These are phyloP conservation scores for Nidularia pulvinata DNA, from an alignment of 768 basidiomycete species.

Conservation along the genomic window DNA sequence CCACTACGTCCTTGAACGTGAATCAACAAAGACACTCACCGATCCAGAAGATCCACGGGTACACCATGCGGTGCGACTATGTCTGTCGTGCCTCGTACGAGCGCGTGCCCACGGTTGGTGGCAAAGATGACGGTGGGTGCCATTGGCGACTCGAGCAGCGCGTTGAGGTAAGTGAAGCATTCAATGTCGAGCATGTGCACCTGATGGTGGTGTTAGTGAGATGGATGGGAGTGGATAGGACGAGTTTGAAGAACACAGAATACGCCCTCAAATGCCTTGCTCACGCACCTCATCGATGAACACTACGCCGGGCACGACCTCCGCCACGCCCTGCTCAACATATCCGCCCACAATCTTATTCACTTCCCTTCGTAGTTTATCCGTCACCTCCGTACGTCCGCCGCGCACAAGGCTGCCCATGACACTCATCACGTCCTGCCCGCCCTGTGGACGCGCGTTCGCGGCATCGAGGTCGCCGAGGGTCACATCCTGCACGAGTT, in stretches of 20 bases:
- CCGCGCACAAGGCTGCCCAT: constrained; percentile 93
- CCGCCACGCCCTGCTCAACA: constrained; percentile 98
- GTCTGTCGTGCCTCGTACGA: constrained; percentile 93
- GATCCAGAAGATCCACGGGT: constrained; percentile 91
- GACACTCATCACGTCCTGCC: constrained; percentile 98
- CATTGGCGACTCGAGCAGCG: constrained; percentile 93
- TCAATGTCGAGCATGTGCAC: constrained; percentile 99
- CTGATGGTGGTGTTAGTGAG: constrained; percentile 38
- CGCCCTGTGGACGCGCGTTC: constrained; percentile 94
- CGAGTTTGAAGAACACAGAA: no score
- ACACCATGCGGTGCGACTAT: constrained; percentile 92
- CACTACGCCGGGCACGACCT: constrained; percentile 96
- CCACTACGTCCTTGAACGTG: not conserved
- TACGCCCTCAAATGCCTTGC: not conserved
- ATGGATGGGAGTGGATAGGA: no score
- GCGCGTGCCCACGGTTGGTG: constrained; percentile 91
- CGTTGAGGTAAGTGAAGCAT: constrained; percentile 98
- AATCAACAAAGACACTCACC: constrained; percentile 44
- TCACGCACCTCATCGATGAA: constrained; percentile 92
- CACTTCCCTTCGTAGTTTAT: constrained; percentile 93
- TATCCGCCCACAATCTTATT: constrained; percentile 98
- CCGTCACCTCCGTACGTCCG: constrained; percentile 94
- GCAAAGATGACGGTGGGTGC: constrained; percentile 98
- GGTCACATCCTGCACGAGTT: constrained; percentile 94
- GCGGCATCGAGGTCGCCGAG: constrained; percentile 95